A percentile compares a stretch with the other conserved stretches of the same genome.
These are phyloP conservation scores for Penicillium capsulatum DNA, from an alignment of 2,329 filamentous ascomycete species.

Conservation along the genomic window DNA sequence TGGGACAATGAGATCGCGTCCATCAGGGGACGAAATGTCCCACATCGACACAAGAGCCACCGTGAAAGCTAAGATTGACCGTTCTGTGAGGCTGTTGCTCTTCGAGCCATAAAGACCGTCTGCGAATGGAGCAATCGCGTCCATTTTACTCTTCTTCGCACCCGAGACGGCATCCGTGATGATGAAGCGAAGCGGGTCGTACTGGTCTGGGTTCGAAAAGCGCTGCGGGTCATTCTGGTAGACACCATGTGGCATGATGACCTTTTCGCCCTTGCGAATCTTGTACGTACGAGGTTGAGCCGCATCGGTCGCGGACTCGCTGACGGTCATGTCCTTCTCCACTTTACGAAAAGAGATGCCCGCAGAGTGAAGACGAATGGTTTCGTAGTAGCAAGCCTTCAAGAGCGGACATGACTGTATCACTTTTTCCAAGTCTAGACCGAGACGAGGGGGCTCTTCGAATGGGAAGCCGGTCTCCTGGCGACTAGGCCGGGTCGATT, in stretches of 20 bases:
- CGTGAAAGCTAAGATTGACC: constrained; percentile 48
- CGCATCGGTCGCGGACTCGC: constrained; percentile 40
- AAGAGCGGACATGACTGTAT: constrained; percentile 45
- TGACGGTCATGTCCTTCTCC: constrained; percentile 36
- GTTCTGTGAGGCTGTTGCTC: constrained; percentile 49
- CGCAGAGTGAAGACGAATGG: constrained; percentile 43
- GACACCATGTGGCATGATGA: constrained; percentile 45
- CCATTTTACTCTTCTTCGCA: constrained; percentile 34
- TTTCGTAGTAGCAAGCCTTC: constrained; percentile 46
- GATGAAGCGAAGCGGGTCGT: constrained; percentile 48
- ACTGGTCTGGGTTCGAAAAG: constrained; percentile 42
- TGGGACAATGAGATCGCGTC: constrained; percentile 51
- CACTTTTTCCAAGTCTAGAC: constrained; percentile 40
- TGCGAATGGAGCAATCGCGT: constrained; percentile 48
- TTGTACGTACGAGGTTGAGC: constrained; percentile 37
- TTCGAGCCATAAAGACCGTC: constrained; percentile 49
- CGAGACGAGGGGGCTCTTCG: constrained; percentile 42
- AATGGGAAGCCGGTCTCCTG: constrained; percentile 41
- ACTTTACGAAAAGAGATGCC: constrained; percentile 43
- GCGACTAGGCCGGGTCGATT: constrained; percentile 34
- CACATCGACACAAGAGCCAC: constrained; percentile 54
- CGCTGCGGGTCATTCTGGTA: constrained; percentile 42
- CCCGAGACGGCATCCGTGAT: constrained; percentile 37
- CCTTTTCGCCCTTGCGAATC: constrained; percentile 41
- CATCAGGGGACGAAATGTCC: constrained; percentile 50